Conservation (phyloP, 768 basidiomycete species). For the Phaeotremella skinneri region DNA sequence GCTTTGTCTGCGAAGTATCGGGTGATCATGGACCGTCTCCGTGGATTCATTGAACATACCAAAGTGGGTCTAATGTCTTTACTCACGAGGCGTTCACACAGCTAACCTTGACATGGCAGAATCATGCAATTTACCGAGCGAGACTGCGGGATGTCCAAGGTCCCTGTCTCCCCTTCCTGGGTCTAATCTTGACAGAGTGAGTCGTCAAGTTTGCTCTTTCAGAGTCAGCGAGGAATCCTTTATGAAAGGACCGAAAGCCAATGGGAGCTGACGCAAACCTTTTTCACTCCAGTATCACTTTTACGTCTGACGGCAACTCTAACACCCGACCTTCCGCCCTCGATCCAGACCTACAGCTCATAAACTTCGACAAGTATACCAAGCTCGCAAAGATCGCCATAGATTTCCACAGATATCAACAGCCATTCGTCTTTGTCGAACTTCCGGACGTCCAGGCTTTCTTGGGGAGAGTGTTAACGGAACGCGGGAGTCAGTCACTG, state of each 20-base stretch:
- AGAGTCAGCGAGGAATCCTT: background rate
- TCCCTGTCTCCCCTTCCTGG: slow-evolving; percentile 93
- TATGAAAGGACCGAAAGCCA: background rate
- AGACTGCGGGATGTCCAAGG: slow-evolving; percentile 82
- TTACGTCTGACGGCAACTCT: slow-evolving; percentile 92
- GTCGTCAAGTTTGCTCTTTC: slow-evolving; percentile 16
- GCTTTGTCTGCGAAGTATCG: slow-evolving; percentile 82
- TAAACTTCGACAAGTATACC: slow-evolving; percentile 97
- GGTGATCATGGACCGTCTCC: slow-evolving; percentile 69
- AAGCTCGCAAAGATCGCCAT: slow-evolving; percentile 82
- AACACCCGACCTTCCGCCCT: slow-evolving; percentile 75
- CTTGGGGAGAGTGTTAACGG: slow-evolving; percentile 40
- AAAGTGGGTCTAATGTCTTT: slow-evolving; percentile 51
- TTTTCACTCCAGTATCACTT: slow-evolving; percentile 68
- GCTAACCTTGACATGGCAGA: slow-evolving; percentile 52
- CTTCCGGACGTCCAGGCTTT: slow-evolving; percentile 76
- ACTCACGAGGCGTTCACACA: background rate
- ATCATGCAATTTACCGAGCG: slow-evolving; percentile 64
- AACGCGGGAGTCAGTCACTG: slow-evolving; percentile 45
- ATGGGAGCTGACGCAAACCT: slow-evolving; percentile 18
- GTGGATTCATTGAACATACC: slow-evolving; percentile 84
- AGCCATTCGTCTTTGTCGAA: slow-evolving; percentile 68
- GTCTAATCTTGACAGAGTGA: slow-evolving; percentile 57
- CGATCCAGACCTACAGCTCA: slow-evolving; percentile 69
- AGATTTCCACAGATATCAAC: slow-evolving; percentile 56